Base-by-base conservation (phyloP, 108 stramenopile species). In the Aurantiochytrium sp. region DNA sequence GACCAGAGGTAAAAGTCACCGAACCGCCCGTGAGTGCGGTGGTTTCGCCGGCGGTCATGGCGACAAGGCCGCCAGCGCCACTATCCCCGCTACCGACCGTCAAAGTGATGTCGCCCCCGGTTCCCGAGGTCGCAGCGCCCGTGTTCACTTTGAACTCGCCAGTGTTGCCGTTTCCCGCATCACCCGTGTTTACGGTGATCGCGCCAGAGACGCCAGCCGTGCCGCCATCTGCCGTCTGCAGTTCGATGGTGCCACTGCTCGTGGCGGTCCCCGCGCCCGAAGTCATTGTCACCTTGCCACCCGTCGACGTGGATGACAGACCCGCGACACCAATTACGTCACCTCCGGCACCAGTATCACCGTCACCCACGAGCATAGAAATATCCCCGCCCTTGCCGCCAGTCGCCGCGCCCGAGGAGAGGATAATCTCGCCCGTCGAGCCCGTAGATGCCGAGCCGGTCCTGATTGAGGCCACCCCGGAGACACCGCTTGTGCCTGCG, bases 401-500 rank as follows among this genome's bases (percentile, higher is more conserved):
- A 21, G 89, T 65, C 6, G 89, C 65, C 5, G 54, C 45, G 34
- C 89, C 89, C 30, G 89, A 54, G 4, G 65, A 34, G 4, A 89
- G 48, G 4, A 50, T 42, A 30, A 89, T 68, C 41, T 81, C 53
- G 15, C 89, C 89, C 4, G 86, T 69, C 21, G 55, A 54, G 15
- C 69, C 68, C 21, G 55, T 21, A 21, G 55, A 24, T 15, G 85
- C 27, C 4, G 37, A 52, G 37, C 88, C 88, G 41, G 88, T 88
- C 21, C 27, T 15, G 21, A 88, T 8, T 30, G 39, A 32, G 10
- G 89, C 89, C 42, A n/a, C 27, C 6, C 91, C 91, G 8, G 89
- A 90, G 17, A 90, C 87, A 27, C 91, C 91, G 30, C 87, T 30
- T 41, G 68, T 88, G 4, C 90, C 91, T 52, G 90, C 88, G 41